A percentile compares a stretch with the other conserved stretches of the same genome.
Conservation (phyloP, 2,329 filamentous ascomycete genomes). For the Pseudocercospora musae region DNA sequence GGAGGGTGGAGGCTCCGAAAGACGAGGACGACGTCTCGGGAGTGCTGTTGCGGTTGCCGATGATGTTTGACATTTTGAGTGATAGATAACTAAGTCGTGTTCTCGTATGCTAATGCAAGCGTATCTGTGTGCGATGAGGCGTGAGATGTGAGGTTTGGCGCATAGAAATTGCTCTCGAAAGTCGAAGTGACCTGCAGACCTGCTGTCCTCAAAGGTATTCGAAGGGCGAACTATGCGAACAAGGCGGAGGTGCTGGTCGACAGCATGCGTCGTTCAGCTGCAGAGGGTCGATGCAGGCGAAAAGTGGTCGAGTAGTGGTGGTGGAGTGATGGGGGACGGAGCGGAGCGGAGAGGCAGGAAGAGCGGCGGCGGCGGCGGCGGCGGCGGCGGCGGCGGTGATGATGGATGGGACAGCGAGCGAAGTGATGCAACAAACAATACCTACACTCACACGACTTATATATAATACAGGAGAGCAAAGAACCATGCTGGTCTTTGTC, state of each 20-base stretch:
- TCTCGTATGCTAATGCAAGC: not conserved
- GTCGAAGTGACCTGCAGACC: slow-evolving; percentile 70
- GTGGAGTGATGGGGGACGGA: too few relatives aligned
- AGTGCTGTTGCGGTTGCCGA: slow-evolving; percentile 88
- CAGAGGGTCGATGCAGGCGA: not conserved
- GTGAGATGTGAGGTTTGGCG: slow-evolving; percentile 1
- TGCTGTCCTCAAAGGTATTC: slow-evolving; percentile 76
- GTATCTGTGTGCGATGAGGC: slow-evolving; percentile 11
- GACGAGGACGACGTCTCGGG: slow-evolving; percentile 83
- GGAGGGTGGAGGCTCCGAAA: slow-evolving; percentile 69
- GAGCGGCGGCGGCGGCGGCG: too few relatives aligned
- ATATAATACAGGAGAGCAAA: not conserved
- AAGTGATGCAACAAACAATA: not conserved
- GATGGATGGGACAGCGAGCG: not conserved
- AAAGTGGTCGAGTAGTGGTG: not conserved
- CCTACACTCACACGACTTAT: not conserved
- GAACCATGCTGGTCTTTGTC: not conserved
- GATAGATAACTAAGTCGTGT: not conserved
- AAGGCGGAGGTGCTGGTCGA: slow-evolving; percentile 1
- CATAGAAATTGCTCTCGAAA: slow-evolving; percentile 6
- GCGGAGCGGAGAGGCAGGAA: too few relatives aligned
- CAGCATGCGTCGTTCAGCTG: not conserved
- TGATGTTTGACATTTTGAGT: slow-evolving; percentile 48
- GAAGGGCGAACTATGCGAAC: slow-evolving; percentile 17
- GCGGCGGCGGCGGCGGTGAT: not conserved